Evolutionary conservation across 345 rosid genomes (phyloP).

Genomic region (Murraya koenigii): DNA sequence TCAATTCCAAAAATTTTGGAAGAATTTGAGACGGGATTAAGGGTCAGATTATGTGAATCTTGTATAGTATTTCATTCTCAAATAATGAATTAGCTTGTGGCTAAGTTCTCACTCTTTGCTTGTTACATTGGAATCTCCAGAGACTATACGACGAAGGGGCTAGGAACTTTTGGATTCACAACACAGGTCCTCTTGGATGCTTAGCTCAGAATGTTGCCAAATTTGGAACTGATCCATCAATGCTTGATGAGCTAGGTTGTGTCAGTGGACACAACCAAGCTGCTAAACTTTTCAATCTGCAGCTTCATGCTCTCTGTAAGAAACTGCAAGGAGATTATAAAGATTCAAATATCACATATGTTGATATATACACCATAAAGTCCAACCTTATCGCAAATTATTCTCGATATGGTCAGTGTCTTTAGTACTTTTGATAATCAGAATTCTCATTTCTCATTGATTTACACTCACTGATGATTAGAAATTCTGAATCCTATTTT

Average conservation of each 20-base stretch:
- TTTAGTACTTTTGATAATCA: background rate
- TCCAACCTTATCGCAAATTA: constrained; percentile 67
- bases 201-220: constrained; percentile 81
- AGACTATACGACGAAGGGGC: constrained; percentile 78
- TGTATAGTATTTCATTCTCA: background rate
- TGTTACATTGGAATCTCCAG: constrained; percentile 28
- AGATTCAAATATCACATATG: constrained; percentile 66
- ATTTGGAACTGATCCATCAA: constrained; percentile 78
- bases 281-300: constrained; percentile 79
- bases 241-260: constrained; percentile 85
- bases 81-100: background rate
- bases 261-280: constrained; percentile 80
- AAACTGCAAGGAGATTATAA: constrained; percentile 63
- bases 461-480: background rate
- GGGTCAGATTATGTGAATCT: constrained; percentile 36
- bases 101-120: background rate
- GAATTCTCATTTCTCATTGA: background rate
- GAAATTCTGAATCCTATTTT: background rate
- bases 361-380: constrained; percentile 80
- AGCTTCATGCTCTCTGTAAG: constrained; percentile 70
- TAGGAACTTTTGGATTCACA: constrained; percentile 90
- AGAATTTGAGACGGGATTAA: constrained; percentile 71
- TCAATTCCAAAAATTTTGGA: constrained; percentile 60
- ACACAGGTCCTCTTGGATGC: constrained; percentile 96
- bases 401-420: constrained; percentile 62